phyloP scores from a whole-genome alignment of 2,329 filamentous ascomycete genomes.

The Catunica adiposa region DNA sequence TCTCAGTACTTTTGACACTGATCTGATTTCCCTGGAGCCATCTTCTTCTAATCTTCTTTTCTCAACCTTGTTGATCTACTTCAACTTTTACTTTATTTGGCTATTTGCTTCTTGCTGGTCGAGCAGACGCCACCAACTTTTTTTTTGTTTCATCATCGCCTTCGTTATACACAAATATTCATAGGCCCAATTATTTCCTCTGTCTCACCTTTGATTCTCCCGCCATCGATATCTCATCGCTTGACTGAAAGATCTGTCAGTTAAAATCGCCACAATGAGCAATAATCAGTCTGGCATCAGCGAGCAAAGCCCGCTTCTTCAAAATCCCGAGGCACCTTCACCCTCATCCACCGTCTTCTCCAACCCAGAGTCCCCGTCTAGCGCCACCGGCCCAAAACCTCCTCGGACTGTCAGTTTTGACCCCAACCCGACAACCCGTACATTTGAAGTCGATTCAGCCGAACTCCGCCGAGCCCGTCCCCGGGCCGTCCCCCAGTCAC shows the following conservation, averaged over 20 bases:
- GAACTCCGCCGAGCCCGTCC: slow-evolving; percentile 23
- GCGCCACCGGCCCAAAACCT: slow-evolving; percentile 23
- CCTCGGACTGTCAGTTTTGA: slow-evolving; percentile 61
- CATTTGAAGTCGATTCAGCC: slow-evolving; percentile 34
- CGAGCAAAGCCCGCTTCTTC: slow-evolving; percentile 12
- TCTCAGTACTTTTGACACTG: too few species aligned
- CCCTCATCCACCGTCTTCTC: slow-evolving; percentile 6
- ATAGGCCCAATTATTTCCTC: neutral
- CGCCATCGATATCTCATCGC: neutral
- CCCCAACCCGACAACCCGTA: slow-evolving; percentile 46
- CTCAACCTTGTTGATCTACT: neutral
- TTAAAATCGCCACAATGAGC: slow-evolving; percentile 7
- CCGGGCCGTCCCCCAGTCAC: slow-evolving; percentile 18
- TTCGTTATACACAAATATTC: neutral
- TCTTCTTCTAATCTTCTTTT: neutral
- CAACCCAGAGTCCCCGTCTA: slow-evolving; percentile 20
- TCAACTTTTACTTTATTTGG: neutral
- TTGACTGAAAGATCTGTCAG: neutral
- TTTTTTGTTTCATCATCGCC: neutral
- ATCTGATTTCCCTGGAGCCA: too few species aligned
- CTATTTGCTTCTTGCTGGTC: neutral
- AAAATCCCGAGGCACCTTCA: slow-evolving; percentile 1
- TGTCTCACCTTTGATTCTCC: neutral
- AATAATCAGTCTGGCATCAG: slow-evolving; percentile 5
- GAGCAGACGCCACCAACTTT: neutral